Conservation (phyloP, 768 basidiomycete species). For the Boletus barrowsii region DNA sequence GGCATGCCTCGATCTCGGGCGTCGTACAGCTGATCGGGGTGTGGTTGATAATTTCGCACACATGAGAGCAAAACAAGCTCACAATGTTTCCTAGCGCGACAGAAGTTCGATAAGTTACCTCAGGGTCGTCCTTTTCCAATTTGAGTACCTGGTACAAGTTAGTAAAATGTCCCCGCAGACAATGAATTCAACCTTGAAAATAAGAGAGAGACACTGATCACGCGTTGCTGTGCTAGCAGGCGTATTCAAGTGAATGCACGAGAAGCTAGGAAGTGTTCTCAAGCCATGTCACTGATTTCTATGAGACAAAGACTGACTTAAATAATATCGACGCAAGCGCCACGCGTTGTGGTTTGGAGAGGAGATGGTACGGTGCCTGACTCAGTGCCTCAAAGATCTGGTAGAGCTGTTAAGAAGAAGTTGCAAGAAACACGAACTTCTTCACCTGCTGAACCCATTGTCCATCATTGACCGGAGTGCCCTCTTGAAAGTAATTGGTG, state of each 20-base stretch:
- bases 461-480: slow-evolving; percentile 39
- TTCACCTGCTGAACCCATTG: slow-evolving; percentile 52
- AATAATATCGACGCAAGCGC: slow-evolving; percentile 80
- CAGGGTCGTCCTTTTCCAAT: slow-evolving; percentile 56
- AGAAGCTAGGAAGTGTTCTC: slow-evolving; percentile 47
- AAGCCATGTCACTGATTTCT: neutral
- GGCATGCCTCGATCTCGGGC: slow-evolving; percentile 37
- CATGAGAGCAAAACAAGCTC: slow-evolving; percentile 19
- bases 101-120: slow-evolving; percentile 66
- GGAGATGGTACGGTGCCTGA: slow-evolving; percentile 47
- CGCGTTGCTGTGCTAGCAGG: slow-evolving; percentile 40
- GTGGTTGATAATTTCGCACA: neutral
- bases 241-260: slow-evolving; percentile 51
- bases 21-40: slow-evolving; percentile 43
- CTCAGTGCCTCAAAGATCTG: slow-evolving; percentile 58
- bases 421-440: slow-evolving; percentile 2
- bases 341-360: slow-evolving; percentile 70
- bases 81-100: slow-evolving; percentile 77
- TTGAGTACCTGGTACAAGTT: slow-evolving; percentile 20
- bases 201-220: slow-evolving; percentile 42
- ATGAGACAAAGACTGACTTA: slow-evolving; percentile 60
- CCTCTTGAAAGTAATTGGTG: slow-evolving; percentile 74
- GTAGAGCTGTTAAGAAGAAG: slow-evolving; percentile 2
- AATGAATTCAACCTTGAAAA: slow-evolving; percentile 41
- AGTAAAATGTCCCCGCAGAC: neutral